Base-by-base conservation (phyloP, 2,329 filamentous ascomycete genomes). In the Biscogniauxia marginata region DNA sequence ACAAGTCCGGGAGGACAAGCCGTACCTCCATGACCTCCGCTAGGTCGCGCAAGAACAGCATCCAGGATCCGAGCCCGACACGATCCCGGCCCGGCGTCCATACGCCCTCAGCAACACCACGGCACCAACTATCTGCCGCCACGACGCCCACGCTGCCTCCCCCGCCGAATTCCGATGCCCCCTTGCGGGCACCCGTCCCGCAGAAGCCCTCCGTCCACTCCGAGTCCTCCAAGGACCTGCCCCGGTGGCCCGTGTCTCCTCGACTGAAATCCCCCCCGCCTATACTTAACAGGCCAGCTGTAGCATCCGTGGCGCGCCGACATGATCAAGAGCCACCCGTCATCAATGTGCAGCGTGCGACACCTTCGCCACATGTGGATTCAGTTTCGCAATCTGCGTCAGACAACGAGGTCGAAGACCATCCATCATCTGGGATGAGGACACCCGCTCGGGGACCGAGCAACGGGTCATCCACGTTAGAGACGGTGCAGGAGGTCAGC, bases 401-500 rank as follows among this genome's bases (percentile, higher is more conserved):
- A 9, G 82, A 84, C 59, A 79, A 74, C 63, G 83, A 85, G 59
- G 73, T 72, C 54, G 83, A 85, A 62, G 83, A 85, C 43, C 61
- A 77, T 43, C 64, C 74, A n/a, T 73, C 74, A 46, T 75, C 82
- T 19, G 84, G 84, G 50, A 77, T 84, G 75, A 77, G 81, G 69
- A 84, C 85, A 18, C 84, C 85, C 20, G 81, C 79, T 30, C 81
- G 86, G 62, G 83, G 81, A 57, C 78, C 81, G 52, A 85, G 80
- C 68, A 82, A 79, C 55, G 82, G 80, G 51, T 82, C 77, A 34
- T 81, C 87, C 49, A 84, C 84, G 49, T 77, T 97, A 55, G 93
- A 96, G 74, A 97, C 95, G 0, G 93, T 98, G 16, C 89, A 96
- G 70, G 93, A 97, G 78, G 87, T 89, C 53, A 95, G 91, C 74